Percentiles rank a stretch among this genome's conserved stretches.
Conservation (phyloP, 2,329 filamentous ascomycete species). For the Penicillium sp. region DNA sequence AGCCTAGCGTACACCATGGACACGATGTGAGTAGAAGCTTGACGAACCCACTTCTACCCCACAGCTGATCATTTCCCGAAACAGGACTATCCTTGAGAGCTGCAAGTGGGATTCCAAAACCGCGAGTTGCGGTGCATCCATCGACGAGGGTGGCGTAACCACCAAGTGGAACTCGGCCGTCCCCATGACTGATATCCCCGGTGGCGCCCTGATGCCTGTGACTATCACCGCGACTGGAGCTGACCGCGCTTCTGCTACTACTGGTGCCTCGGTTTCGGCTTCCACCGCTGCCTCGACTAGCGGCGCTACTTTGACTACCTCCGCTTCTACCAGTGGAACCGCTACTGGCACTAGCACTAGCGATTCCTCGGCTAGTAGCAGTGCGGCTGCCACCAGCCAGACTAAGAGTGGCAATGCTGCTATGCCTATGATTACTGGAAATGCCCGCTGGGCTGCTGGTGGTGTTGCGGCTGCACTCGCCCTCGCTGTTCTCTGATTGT, state of each 20-base stretch:
- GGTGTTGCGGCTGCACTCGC: slow-evolving; percentile 15
- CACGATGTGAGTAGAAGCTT: not conserved
- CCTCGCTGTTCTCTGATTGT: not conserved
- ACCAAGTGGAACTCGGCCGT: not conserved
- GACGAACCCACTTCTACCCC: not conserved
- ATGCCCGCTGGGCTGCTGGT: slow-evolving; percentile 14
- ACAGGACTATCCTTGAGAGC: not conserved
- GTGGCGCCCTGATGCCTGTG: slow-evolving; percentile 3
- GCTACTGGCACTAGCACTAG: not conserved
- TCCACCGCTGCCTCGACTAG: slow-evolving; percentile 3
- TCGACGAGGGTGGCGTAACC: not conserved
- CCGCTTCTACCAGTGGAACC: not conserved
- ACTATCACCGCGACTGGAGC: slow-evolving; percentile 3
- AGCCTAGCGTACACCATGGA: not conserved
- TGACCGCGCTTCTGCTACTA: not conserved
- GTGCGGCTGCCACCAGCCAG: slow-evolving; percentile 3
- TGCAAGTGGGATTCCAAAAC: not conserved
- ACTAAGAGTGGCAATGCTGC: slow-evolving; percentile 15
- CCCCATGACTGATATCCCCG: not conserved
- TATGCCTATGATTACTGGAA: slow-evolving; percentile 16
- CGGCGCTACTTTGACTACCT: not conserved
- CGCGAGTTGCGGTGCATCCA: not conserved
- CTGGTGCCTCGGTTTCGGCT: slow-evolving; percentile 6
- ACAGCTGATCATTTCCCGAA: slow-evolving; percentile 2
- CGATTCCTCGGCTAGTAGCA: not conserved